A percentile compares a stretch with the other conserved stretches of the same genome.
Conservation (phyloP, 163 green algal genomes). For the Chlamydomonas reinhardtii region DNA sequence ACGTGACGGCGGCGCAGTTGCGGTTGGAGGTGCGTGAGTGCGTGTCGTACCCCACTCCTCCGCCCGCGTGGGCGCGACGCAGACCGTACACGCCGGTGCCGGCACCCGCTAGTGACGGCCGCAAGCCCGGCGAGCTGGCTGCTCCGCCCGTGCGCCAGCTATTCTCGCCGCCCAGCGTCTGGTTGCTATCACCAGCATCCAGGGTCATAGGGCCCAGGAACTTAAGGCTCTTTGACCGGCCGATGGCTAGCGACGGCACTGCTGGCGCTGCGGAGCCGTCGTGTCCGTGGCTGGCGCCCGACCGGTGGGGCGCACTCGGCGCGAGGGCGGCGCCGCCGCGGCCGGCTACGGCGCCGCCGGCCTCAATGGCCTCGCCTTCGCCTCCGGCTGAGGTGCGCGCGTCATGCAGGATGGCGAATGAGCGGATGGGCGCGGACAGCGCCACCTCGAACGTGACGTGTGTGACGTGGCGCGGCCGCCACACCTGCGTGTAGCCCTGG, state of each 20-base stretch:
- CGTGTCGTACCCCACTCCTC: background rate
- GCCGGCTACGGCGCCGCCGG: no score
- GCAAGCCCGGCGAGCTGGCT: background rate
- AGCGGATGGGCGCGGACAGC: constrained; percentile 1
- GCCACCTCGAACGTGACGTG: constrained; percentile 45
- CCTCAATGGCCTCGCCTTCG: no score
- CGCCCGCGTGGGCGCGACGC: background rate
- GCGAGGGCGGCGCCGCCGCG: no score
- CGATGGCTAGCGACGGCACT: background rate
- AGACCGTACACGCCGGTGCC: background rate
- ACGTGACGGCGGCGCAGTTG: constrained; percentile 31
- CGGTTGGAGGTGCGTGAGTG: background rate
- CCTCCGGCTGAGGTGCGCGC: background rate
- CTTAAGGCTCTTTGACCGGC: background rate
- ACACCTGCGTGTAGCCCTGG: constrained; percentile 45
- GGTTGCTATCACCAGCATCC: no score
- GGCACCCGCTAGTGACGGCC: no score
- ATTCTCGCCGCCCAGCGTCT: background rate
- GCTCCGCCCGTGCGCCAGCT: background rate
- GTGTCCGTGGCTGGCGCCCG: no score
- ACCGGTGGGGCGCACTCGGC: no score
- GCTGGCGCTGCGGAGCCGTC: background rate
- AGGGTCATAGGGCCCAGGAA: background rate
- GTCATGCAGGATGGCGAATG: constrained; percentile 46
- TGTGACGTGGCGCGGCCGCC: constrained; percentile 30